Base-by-base conservation (phyloP, 2,329 filamentous ascomycete genomes). In the Sporothrix mexicana region DNA sequence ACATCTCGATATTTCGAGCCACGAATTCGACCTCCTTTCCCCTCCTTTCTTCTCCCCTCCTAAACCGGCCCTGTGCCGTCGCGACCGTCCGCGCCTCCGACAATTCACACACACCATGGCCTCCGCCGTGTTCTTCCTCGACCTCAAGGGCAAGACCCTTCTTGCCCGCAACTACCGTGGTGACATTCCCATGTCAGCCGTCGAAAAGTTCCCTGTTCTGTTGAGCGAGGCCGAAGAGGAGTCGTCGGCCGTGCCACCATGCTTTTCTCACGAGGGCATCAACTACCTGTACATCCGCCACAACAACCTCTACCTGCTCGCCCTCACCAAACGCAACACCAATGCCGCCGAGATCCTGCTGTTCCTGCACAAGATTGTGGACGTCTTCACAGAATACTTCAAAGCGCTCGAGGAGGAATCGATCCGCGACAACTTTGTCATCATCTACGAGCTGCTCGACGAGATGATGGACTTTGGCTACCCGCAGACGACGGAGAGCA, bases 381-480 rank as follows among this genome's bases (percentile, higher is more conserved):
- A 98, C 82, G 96, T 99, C 76, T 99, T 99, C 81, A 99, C 96
- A 74, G 96, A 99, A 84, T 99, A 99, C 86, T 99, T 99, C 88
- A 99, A 99, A 83, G 95, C 97, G 76, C 88, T 99, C 74, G 96
- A 99, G 83, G 96, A 99, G 83, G 96, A 99, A 84, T 97, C 94
- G 78, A 99, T 99, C 81, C 91, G 96, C 78, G 96, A 99, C 86
- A 99, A 99, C 85, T 99, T 99, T 81, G 96, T 99, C 82, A 91
- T 99, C 80, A 99, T 99, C 80, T 99, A 99, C 86, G 96, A 99
- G 84, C 85, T 99, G 74, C 89, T 99, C 75, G 96, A 99, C 80
- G 96, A 99, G 86, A 99, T 99, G 96, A 99, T 99, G 96, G 96
- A 99, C 84, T 99, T 99, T 86, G 96, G 96, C 76, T 98, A 99